Percentiles rank a stretch among this genome's conserved stretches.
phyloP scores from a whole-genome alignment of 257 asterid species.

The Prunella vulgaris region DNA sequence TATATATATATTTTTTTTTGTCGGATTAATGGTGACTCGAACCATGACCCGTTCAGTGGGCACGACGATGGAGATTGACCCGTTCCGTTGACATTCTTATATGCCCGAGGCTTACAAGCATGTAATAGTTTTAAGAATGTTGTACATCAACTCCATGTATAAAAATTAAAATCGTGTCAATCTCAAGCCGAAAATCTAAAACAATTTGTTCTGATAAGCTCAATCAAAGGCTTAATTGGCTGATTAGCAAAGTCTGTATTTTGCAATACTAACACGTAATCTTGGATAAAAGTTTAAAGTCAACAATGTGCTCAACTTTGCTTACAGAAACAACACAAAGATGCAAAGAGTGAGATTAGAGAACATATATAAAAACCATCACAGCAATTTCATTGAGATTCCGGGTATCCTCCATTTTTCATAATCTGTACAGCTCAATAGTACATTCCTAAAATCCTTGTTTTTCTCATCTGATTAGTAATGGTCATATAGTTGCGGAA shows the following conservation, averaged over 20 bases:
- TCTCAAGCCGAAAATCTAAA: background rate
- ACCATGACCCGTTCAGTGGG: too few relatives aligned
- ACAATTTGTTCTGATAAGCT: background rate
- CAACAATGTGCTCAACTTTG: too few relatives aligned
- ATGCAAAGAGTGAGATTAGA: background rate
- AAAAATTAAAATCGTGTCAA: background rate
- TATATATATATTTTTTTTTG: too few relatives aligned
- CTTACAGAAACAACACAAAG: background rate
- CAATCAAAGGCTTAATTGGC: background rate
- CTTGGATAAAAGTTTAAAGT: background rate
- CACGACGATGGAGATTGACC: too few relatives aligned
- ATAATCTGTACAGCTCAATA: conserved; percentile 39
- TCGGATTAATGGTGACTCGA: too few relatives aligned
- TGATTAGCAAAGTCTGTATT: too few relatives aligned
- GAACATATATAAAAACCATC: conserved; percentile 16
- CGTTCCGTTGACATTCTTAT: too few relatives aligned
- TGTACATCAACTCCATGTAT: background rate
- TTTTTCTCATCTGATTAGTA: conserved; percentile 20
- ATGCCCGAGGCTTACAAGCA: too few relatives aligned
- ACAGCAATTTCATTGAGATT: conserved; percentile 28
- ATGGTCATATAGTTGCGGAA: conserved; percentile 16
- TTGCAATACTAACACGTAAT: background rate
- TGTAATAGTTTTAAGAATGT: too few relatives aligned
- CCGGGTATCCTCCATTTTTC: conserved; percentile 29
- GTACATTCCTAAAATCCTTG: conserved; percentile 29